Evolutionary conservation across 2,329 filamentous ascomycete species (phyloP).

Genomic region (Chrysosporium keratinophilum): DNA sequence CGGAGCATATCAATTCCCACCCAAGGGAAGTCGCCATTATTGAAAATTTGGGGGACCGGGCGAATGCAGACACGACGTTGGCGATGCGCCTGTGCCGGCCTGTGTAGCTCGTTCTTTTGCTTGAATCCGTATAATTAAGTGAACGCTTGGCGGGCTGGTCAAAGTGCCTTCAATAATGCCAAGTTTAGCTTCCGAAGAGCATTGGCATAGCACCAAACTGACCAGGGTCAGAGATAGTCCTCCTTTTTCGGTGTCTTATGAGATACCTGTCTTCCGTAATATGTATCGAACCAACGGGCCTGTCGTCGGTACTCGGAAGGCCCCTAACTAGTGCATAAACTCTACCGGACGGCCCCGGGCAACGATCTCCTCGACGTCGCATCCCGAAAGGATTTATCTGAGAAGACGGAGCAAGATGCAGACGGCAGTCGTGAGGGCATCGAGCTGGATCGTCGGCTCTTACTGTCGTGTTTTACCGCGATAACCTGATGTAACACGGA

Average conservation of each 20-base stretch:
- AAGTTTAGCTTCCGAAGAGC: conserved; percentile 8
- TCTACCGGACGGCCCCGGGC: background rate
- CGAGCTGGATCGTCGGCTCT: background rate
- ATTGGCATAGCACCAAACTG: background rate
- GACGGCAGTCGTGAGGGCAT: background rate
- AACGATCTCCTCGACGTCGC: background rate
- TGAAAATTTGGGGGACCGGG: background rate
- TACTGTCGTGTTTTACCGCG: background rate
- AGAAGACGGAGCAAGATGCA: background rate
- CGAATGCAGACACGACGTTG: background rate
- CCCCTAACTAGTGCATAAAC: background rate
- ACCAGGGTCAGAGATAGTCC: background rate
- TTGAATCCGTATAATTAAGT: background rate
- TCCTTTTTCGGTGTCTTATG: background rate
- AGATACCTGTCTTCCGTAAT: background rate
- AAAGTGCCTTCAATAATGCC: background rate
- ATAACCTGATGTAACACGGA: background rate
- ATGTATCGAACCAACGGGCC: background rate
- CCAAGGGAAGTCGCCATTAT: too few relatives aligned
- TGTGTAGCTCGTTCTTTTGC: background rate
- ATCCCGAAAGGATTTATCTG: background rate
- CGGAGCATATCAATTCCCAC: background rate
- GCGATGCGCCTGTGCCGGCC: background rate
- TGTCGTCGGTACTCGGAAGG: background rate
- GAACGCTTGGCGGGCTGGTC: background rate